Conservation (phyloP, 345 rosid genomes). For the Laguncularia racemosa region DNA sequence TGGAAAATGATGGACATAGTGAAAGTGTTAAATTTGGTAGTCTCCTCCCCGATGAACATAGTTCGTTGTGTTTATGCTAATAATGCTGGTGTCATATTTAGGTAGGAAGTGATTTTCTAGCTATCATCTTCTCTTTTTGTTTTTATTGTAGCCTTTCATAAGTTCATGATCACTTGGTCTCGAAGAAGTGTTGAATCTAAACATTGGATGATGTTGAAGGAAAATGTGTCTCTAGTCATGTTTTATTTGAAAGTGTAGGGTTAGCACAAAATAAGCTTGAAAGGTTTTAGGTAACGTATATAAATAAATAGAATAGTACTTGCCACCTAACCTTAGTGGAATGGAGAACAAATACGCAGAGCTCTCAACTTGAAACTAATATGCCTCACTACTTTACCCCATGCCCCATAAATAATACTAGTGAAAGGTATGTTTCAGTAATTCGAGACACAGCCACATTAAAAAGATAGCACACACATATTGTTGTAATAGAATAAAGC, state of each 20-base stretch:
- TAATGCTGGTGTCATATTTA: slow-evolving; percentile 20
- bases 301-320: slow-evolving; percentile 23
- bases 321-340: slow-evolving; percentile 19
- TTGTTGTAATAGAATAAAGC: slow-evolving; percentile 1
- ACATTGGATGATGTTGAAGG: slow-evolving; percentile 17
- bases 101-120: slow-evolving; percentile 45
- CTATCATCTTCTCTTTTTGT: slow-evolving; percentile 23
- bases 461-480: slow-evolving; percentile 11
- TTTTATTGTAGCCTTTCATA: slow-evolving; percentile 17
- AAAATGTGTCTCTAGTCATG: neutral
- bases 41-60: no score
- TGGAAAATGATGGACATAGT: no score
- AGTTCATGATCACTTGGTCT: slow-evolving; percentile 2
- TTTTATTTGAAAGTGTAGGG: no score
- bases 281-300: slow-evolving; percentile 15
- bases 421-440: slow-evolving; percentile 26
- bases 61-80: slow-evolving; percentile 11
- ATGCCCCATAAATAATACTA: slow-evolving; percentile 1
- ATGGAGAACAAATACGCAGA: slow-evolving; percentile 1
- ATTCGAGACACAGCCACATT: slow-evolving; percentile 9
- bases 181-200: slow-evolving; percentile 10
- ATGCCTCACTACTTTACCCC: slow-evolving; percentile 3
- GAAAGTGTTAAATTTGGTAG: no score
- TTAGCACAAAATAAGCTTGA: slow-evolving; percentile 6
- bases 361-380: slow-evolving; percentile 8